Percentiles rank a stretch among this genome's conserved stretches.
Conservation (phyloP, 148 eudicot species). For the Silene uniflora region DNA sequence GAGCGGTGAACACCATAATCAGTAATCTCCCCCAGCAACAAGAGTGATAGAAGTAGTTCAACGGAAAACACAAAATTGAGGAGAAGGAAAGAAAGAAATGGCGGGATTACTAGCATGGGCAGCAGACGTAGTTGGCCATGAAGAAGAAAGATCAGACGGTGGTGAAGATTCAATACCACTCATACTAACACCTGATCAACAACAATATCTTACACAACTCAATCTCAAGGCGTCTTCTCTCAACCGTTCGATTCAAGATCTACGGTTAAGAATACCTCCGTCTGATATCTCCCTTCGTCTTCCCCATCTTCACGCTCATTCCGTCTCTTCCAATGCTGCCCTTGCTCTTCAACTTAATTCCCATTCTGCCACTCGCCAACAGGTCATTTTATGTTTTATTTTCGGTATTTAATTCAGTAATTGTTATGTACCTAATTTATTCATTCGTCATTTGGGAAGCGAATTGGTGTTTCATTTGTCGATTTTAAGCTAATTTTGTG, state of each 20-base stretch:
- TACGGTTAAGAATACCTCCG: conserved; percentile 77
- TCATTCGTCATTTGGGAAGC: conserved; percentile 29
- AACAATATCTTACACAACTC: conserved; percentile 41
- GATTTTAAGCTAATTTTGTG: too few relatives aligned
- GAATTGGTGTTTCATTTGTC: too few relatives aligned
- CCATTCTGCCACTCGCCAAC: conserved; percentile 77
- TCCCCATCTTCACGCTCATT: conserved; percentile 90
- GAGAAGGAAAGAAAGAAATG: conserved; percentile 41
- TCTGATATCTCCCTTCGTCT: conserved; percentile 80
- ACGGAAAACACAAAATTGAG: too few relatives aligned
- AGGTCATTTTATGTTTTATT: conserved; percentile 38
- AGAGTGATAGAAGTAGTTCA: too few relatives aligned
- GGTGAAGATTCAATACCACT: conserved; percentile 54
- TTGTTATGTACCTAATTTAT: too few relatives aligned
- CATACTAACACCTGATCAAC: conserved; percentile 74
- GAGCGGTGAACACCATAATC: too few relatives aligned
- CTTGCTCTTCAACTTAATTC: conserved; percentile 81
- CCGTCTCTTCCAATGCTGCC: conserved; percentile 86
- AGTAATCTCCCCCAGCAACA: too few relatives aligned
- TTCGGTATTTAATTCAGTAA: too few relatives aligned
- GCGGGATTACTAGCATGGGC: conserved; percentile 94
- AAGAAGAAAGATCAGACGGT: conserved; percentile 40
- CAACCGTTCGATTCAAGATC: conserved; percentile 77
- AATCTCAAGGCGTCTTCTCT: conserved; percentile 50
- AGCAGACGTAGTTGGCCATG: conserved; percentile 66